Evolutionary conservation across 75 land plant genomes (phyloP).

Genomic region (Larix kaempferi): DNA sequence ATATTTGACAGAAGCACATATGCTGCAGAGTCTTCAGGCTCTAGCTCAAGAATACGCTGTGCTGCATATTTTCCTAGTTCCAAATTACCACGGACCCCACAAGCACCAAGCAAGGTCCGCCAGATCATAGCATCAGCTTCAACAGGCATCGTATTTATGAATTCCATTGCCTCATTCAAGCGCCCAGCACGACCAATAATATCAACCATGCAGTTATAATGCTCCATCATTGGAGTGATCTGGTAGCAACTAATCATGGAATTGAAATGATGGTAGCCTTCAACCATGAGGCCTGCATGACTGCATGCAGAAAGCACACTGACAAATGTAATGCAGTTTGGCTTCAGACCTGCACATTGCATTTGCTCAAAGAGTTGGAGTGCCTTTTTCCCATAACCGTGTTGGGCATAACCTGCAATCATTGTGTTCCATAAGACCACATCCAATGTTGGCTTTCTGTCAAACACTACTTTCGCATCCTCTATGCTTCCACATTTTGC

Average conservation of each 20-base stretch:
- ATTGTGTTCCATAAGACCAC: conserved; percentile 22
- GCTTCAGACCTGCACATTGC: background rate
- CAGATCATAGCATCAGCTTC: background rate
- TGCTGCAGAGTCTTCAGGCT: conserved; percentile 11
- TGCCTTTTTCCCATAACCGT: conserved; percentile 11
- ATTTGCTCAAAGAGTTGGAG: conserved; percentile 11
- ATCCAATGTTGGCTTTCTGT: conserved; percentile 15
- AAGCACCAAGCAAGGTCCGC: conserved; percentile 2
- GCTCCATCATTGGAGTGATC: background rate
- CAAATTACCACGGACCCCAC: background rate
- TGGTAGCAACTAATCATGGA: background rate
- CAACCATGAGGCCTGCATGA: background rate
- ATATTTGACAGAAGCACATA: conserved; percentile 13
- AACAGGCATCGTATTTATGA: background rate
- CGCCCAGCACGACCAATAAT: background rate
- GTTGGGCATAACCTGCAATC: conserved; percentile 17
- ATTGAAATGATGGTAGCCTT: background rate
- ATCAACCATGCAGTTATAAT: background rate
- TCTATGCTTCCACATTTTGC: conserved; percentile 61
- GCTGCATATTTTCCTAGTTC: background rate
- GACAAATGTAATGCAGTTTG: conserved; percentile 10
- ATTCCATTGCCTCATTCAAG: background rate
- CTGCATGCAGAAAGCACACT: background rate
- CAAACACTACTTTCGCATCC: conserved; percentile 50
- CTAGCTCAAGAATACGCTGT: conserved; percentile 8